Evolutionary conservation across 78 protist species (phyloP).

Genomic region (Parvularia atlantis): DNA sequence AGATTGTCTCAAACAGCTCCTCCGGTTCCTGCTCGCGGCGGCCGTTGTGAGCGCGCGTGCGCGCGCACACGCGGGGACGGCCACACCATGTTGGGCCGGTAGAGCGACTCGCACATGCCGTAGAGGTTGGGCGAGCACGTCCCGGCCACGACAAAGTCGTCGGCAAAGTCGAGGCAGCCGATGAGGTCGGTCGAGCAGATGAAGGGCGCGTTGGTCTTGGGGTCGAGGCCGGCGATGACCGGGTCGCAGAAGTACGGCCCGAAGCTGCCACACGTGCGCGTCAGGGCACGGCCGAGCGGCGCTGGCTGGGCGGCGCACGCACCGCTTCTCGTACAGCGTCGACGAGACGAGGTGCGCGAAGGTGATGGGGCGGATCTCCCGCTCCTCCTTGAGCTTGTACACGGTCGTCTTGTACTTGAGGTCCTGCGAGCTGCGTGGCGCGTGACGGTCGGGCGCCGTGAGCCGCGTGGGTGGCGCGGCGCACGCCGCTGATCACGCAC

Average conservation of each 20-base stretch:
- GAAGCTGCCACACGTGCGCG: constrained; percentile 38
- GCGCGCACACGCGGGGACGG: too few species aligned
- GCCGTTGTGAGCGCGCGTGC: too few species aligned
- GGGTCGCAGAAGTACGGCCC: constrained; percentile 92
- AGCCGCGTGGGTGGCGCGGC: not conserved
- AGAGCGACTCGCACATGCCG: constrained; percentile 79
- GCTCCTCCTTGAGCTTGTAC: constrained; percentile 81
- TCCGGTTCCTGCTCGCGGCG: constrained; percentile 14
- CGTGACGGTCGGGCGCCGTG: too few species aligned
- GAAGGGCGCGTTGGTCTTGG: constrained; percentile 45
- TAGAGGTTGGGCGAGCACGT: constrained; percentile 64
- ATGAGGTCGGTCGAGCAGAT: constrained; percentile 74
- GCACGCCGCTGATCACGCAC: constrained; percentile 15
- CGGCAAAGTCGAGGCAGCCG: constrained; percentile 72
- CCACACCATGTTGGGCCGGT: constrained; percentile 57
- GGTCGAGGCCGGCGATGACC: constrained; percentile 83
- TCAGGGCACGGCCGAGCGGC: not conserved
- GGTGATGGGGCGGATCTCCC: constrained; percentile 75
- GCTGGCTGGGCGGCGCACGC: not conserved
- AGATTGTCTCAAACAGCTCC: constrained; percentile 35
- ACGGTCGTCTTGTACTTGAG: constrained; percentile 60
- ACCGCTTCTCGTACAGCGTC: constrained; percentile 75
- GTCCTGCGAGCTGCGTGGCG: constrained; percentile 30
- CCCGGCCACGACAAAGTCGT: constrained; percentile 81
- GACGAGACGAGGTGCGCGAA: constrained; percentile 51